phyloP scores from a whole-genome alignment of 2,329 filamentous ascomycete species.

The Diatrype stigma region DNA sequence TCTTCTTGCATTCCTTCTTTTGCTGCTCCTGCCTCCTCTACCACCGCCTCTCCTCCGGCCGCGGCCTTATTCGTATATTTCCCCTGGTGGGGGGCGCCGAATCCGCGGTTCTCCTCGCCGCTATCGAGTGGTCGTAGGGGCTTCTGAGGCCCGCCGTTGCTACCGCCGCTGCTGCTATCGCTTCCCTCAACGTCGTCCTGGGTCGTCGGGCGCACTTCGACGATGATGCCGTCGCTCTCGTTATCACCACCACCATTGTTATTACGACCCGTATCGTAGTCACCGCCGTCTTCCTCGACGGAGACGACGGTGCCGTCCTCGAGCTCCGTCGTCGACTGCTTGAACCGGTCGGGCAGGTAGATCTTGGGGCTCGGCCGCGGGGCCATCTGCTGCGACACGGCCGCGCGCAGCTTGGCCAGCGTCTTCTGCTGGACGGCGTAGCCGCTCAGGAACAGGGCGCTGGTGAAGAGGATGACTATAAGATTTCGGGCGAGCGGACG shows the following conservation, averaged over 20 bases:
- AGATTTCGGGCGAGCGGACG: not conserved
- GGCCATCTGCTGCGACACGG: constrained; percentile 52
- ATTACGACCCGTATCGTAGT: not conserved
- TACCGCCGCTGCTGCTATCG: not conserved
- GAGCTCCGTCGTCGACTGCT: constrained; percentile 40
- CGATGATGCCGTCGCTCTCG: constrained; percentile 17
- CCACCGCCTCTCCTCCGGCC: no score
- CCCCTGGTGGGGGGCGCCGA: no score
- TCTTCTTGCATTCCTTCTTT: no score
- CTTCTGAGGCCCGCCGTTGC: constrained; percentile 5
- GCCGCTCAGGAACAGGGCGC: constrained; percentile 80
- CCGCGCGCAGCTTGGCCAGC: constrained; percentile 69
- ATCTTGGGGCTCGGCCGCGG: constrained; percentile 43
- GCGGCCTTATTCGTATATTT: no score
- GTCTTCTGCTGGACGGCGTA: constrained; percentile 86
- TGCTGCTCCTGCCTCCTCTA: constrained; percentile 27
- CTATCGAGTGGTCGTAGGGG: constrained; percentile 1
- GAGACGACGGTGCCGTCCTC: constrained; percentile 42
- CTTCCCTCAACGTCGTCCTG: constrained; percentile 20
- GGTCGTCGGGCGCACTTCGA: constrained; percentile 34
- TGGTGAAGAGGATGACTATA: constrained; percentile 70
- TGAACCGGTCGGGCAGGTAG: constrained; percentile 49
- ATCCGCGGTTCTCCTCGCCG: constrained; percentile 12
- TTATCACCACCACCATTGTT: constrained; percentile 1
- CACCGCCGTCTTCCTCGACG: constrained; percentile 31